These are phyloP conservation scores for Yarrowia hollandica DNA, from an alignment of 805 yeast species.

Conservation along the genomic window DNA sequence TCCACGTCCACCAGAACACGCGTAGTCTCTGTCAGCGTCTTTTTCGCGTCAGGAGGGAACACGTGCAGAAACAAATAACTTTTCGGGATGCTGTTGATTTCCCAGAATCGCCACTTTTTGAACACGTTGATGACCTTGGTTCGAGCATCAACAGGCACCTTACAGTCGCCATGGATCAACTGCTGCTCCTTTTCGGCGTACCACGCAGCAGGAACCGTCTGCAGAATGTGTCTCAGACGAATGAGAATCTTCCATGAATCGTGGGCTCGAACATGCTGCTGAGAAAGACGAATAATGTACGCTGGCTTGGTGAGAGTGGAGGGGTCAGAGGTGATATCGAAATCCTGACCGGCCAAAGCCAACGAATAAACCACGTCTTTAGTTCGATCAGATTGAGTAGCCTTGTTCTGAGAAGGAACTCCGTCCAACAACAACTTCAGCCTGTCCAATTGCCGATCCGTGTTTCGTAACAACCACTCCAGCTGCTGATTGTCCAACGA, in stretches of 20 bases:
- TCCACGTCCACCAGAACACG: conserved; percentile 37
- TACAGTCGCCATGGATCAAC: conserved; percentile 44
- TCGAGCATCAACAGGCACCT: conserved; percentile 54
- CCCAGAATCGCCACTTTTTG: conserved; percentile 90
- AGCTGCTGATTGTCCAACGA: conserved; percentile 42
- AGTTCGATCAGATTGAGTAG: not conserved
- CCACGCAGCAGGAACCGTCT: conserved; percentile 60
- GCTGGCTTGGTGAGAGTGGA: conserved; percentile 89
- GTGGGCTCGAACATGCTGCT: conserved; percentile 71
- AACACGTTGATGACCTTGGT: conserved; percentile 59
- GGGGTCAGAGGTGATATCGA: conserved; percentile 75
- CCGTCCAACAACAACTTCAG: conserved; percentile 4
- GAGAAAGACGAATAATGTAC: conserved; percentile 63
- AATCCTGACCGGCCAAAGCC: conserved; percentile 51
- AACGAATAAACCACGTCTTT: conserved; percentile 46
- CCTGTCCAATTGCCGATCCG: conserved; percentile 12
- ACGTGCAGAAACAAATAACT: conserved; percentile 56
- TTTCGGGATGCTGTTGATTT: conserved; percentile 61
- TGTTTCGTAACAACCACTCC: conserved; percentile 37
- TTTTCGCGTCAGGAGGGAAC: conserved; percentile 41
- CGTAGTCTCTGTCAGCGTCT: conserved; percentile 31
- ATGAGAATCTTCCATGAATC: conserved; percentile 88
- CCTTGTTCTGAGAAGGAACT: not conserved
- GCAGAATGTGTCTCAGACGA: conserved; percentile 71
- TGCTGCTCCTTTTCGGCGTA: conserved; percentile 39